phyloP scores from a whole-genome alignment of 805 yeast species.

The Helenozyma rhizophorensis region DNA sequence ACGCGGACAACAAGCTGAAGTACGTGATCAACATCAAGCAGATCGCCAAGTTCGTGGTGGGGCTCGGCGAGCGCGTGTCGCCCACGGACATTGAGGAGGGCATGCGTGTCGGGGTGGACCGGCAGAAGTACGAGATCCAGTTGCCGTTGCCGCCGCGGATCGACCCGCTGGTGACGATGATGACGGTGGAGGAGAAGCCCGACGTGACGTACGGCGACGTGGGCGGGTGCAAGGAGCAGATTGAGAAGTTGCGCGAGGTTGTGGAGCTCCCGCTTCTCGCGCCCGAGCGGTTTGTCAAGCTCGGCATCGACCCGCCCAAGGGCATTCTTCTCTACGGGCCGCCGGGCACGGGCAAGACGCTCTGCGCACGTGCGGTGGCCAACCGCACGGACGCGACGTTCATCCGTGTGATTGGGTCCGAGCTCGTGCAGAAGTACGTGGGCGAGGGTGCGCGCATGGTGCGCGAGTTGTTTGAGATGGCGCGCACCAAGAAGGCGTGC shows the following conservation, averaged over 20 bases:
- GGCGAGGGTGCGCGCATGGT: slow-evolving; percentile 99
- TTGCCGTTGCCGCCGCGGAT: slow-evolving; percentile 96
- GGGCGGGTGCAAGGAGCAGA: slow-evolving; percentile 98
- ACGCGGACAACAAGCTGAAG: slow-evolving; percentile 81
- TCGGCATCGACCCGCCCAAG: slow-evolving; percentile 98
- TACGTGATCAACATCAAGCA: slow-evolving; percentile 96
- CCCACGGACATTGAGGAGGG: slow-evolving; percentile 99
- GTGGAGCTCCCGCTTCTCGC: slow-evolving; percentile 45
- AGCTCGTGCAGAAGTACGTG: slow-evolving; percentile 95
- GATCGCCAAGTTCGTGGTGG: slow-evolving; percentile 96
- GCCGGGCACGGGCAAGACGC: slow-evolving; percentile 97
- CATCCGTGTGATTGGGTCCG: slow-evolving; percentile 97
- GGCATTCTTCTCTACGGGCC: slow-evolving; percentile 96
- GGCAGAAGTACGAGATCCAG: slow-evolving; percentile 95
- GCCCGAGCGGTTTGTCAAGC: slow-evolving; percentile 93
- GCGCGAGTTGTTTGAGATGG: slow-evolving; percentile 97
- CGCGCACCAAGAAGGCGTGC: slow-evolving; percentile 96
- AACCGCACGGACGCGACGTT: slow-evolving; percentile 99
- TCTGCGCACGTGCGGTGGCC: slow-evolving; percentile 98
- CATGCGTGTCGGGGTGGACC: slow-evolving; percentile 98
- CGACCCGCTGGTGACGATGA: slow-evolving; percentile 98
- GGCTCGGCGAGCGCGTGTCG: slow-evolving; percentile 91
- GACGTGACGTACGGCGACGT: slow-evolving; percentile 98
- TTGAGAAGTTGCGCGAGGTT: slow-evolving; percentile 47
- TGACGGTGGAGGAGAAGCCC: slow-evolving; percentile 99